Evolutionary conservation across 2,329 filamentous ascomycete genomes (phyloP), one percentile per base, ranked within the genome.

Genomic region (Ampelomyces quisqualis): DNA sequence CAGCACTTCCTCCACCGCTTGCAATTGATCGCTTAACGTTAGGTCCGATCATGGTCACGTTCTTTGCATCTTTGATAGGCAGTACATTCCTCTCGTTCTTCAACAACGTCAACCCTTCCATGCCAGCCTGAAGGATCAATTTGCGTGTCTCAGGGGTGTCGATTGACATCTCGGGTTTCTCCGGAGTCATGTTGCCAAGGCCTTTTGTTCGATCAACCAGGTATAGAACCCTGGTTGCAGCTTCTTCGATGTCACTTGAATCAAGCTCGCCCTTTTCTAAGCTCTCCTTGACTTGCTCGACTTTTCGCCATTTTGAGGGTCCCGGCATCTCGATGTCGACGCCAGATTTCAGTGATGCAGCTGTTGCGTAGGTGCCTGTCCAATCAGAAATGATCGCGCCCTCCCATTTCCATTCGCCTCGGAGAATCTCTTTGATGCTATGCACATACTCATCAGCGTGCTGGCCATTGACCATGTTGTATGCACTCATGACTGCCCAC

Each of bases 401-500:
- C n/a, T 70, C 60, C 58, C 64, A 71, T 2, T 54, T 49, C 68
- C 68, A 71, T 42, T 71, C 68, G n/a, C 61, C 66, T 30, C 68
- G 56, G 14, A 70, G 51, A 10, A 71, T 62, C 2, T 67, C 67
- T 34, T 72, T 70, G 36, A 84, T 51, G 2, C 60, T 60, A 36
- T 67, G 63, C 15, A 58, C 57, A 44, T 66, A 60, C 40, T 66
- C 60, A 47, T 71, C 68, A 11, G 68, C 66, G 36, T 71, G 69
- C 17, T 77, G 64, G 4, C 82, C 82, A 58, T 86, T 86, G 51
- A 86, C 67, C 20, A 83, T 70, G 53, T 86, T 86, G 57, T 86
- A 86, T 2, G 81, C 81, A 4, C 79, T 78, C 83, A 86, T 86
- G 30, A 86, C 65, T 4, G 81, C 81, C 81, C 82, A 84, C 2